Evolutionary conservation across 345 rosid genomes (phyloP), one percentile per base, ranked within the genome.

Genomic region (Pugionium cornutum): DNA sequence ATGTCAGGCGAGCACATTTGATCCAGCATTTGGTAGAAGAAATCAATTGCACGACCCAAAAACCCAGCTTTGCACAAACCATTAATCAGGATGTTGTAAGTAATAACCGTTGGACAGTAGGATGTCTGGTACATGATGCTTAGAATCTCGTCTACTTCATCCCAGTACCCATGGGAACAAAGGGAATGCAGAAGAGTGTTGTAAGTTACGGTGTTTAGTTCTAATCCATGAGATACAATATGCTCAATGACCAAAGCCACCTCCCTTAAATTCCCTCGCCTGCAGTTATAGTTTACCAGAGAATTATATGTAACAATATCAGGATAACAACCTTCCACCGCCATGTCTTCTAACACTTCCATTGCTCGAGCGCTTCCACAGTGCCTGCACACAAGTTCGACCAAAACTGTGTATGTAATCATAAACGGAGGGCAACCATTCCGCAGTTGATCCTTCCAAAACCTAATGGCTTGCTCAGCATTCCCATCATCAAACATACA

Each of bases 51-150:
- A 56, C 85, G 82, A 44, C 78, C 77, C 70, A 89, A 36, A 73
- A 75, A 81, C 43, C 95, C 85, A 52, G 72, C 72, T 64, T 85
- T 92, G 53, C 98, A 89, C 77, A 89, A 70, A 44, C 95, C 90
- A 42, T 83, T 89, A 33, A 92, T 87, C 82, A 92, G 42, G 25
- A 84, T 87, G 71, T 92, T 92, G 81, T 85, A 92, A 52, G 96
- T 87, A n/a, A 89, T 69, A 48, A 81, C 79, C 0, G 85, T 82
- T 2, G 95, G 95, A 55, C 53, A 64, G 66, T 80, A 81, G 0
- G 74, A 64, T 9, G 83, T 79, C 62, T 66, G 75, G 64, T 71
- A 79, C 95, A 89, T 92, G 74, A 83, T 68, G 40, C 49, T 64
- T 39, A 89, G 79, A 62, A 92, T 75, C 79, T 84, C 89, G 67